Evolutionary conservation across 345 rosid genomes (phyloP), one percentile per base, ranked within the genome.

Genomic region (Crucihimalaya himalaica): DNA sequence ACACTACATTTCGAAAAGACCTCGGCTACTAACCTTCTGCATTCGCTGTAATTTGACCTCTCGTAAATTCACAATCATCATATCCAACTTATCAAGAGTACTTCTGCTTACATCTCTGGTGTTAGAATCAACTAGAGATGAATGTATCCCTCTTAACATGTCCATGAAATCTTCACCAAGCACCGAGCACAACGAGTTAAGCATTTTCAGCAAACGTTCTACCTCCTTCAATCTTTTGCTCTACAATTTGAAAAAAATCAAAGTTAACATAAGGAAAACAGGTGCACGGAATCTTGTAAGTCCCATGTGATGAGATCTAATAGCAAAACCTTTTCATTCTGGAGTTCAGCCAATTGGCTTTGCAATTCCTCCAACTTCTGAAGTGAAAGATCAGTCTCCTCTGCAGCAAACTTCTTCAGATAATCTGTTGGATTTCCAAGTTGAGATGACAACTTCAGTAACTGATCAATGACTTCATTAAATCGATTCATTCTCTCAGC

Each of bases 151-250:
- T 34, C 19, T 53, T 29, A 82, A 64, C 16, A 70, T 61, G 28
- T 76, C 83, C 48, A 59, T 80, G 70, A 76, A 85, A 66, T 90
- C 87, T 79, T 88, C 70, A 66, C 87, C 91, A 57, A 90, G 87
- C 63, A 90, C 87, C 54, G 57, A 63, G 76, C 93, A 85, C 65
- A 88, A 78, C 20, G 80, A 79, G 69, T 60, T 81, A 43, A 90
- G 42, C 31, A 60, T 76, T 64, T 79, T 64, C 55, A 85, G 79
- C 60, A 81, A 76, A 60, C 73, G 76, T 32, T 64, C 77, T 43
- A 90, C 84, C 80, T 78, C 75, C 29, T 78, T 79, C 80, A 86
- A 14, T 42, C 87, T 82, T 70, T 74, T 74, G 35, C 74, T 75
- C 96, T 88, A 76, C 77, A 64, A 5, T 64, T 56, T 37, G 34